Conservation (phyloP, 78 protist genomes). For the Chrysochromulina parva region DNA sequence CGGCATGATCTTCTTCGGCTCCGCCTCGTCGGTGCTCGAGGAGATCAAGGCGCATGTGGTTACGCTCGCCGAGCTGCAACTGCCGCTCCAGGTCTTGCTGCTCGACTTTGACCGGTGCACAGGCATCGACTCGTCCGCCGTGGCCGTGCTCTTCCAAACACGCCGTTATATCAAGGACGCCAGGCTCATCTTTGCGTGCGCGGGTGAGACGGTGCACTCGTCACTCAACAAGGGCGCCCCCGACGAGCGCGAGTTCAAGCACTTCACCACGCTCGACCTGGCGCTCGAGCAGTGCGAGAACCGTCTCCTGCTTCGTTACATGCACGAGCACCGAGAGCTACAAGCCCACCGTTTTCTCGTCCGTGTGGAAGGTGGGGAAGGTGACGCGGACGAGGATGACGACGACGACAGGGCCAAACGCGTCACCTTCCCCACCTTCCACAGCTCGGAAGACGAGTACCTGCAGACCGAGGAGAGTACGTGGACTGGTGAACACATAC, state of each 20-base stretch:
- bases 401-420: no score
- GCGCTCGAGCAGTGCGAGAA: neutral
- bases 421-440: no score
- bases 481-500: no score
- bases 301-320: neutral
- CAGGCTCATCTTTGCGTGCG: neutral
- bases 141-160: neutral
- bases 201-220: neutral
- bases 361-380: no score
- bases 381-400: no score
- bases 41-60: neutral
- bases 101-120: neutral
- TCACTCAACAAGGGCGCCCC: neutral
- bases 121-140: neutral
- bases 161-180: neutral
- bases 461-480: no score
- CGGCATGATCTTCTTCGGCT: constrained; percentile 6
- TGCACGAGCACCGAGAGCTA: no score
- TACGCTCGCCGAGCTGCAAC: neutral
- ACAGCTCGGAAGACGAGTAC: no score
- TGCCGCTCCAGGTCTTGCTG: neutral
- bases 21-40: neutral
- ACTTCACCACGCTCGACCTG: neutral
- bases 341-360: no score
- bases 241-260: neutral